phyloP scores from a whole-genome alignment of 106 monocot species.

The Dactylorhiza incarnata region DNA sequence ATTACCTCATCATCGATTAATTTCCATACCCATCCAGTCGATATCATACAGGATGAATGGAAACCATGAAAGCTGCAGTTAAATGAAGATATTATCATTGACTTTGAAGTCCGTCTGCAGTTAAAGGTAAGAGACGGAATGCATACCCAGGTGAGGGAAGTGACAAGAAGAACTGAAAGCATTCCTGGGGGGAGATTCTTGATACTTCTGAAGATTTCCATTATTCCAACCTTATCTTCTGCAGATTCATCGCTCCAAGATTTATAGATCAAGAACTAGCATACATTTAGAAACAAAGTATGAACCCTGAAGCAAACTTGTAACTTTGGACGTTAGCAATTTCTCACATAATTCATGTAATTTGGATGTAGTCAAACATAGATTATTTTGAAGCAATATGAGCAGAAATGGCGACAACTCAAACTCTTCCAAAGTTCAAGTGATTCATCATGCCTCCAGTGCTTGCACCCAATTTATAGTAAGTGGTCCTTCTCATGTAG shows the following conservation, averaged over 20 bases:
- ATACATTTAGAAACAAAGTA: too few species aligned
- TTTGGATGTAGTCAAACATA: background rate
- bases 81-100: background rate
- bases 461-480: too few species aligned
- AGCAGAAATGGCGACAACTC: too few species aligned
- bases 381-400: too few species aligned
- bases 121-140: background rate
- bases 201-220: slow-evolving; percentile 29
- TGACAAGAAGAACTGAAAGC: slow-evolving; percentile 49
- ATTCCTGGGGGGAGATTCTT: slow-evolving; percentile 66
- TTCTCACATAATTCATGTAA: background rate
- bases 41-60: slow-evolving; percentile 93
- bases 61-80: slow-evolving; percentile 79
- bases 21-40: slow-evolving; percentile 99
- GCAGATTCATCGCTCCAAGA: background rate
- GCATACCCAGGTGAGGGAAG: slow-evolving; percentile 55
- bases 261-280: background rate
- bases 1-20: too few species aligned
- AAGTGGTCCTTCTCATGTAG: too few species aligned
- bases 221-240: slow-evolving; percentile 10
- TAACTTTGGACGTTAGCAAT: background rate
- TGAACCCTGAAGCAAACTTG: too few species aligned
- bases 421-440: too few species aligned
- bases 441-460: too few species aligned
- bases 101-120: background rate